Evolutionary conservation across 2,329 filamentous ascomycete species (phyloP).

Genomic region (Colletotrichum cuscutae): DNA sequence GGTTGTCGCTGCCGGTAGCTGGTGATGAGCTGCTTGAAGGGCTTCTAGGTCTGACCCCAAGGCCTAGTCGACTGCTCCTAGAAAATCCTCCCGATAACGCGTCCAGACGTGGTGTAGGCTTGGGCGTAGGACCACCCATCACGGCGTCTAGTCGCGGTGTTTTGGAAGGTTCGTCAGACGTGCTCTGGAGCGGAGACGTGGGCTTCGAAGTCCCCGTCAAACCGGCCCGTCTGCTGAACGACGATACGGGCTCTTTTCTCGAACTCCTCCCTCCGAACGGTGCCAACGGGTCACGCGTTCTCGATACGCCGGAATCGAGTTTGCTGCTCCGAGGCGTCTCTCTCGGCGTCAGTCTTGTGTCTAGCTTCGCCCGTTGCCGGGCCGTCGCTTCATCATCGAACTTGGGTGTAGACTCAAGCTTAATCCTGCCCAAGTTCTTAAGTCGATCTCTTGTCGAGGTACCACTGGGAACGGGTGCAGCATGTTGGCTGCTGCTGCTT

Average conservation of each 20-base stretch:
- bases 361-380: background rate
- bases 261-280: background rate
- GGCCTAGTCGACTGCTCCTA: background rate
- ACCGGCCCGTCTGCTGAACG: background rate
- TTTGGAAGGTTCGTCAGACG: background rate
- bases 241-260: background rate
- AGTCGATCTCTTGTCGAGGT: constrained; percentile 22
- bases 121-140: background rate
- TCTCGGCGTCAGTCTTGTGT: background rate
- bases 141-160: background rate
- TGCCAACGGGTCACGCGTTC: background rate
- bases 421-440: background rate
- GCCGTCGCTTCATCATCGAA: background rate
- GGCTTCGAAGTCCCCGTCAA: background rate
- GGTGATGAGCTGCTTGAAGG: background rate
- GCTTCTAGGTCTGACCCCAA: background rate
- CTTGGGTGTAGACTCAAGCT: constrained; percentile 2
- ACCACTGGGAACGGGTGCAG: background rate
- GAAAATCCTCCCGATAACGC: background rate
- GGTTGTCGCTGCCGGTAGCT: background rate
- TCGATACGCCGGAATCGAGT: background rate
- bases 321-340: background rate
- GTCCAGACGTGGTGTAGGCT: background rate
- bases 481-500: background rate
- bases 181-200: background rate